Percentiles rank a stretch among this genome's conserved stretches.
phyloP scores from a whole-genome alignment of 2,329 filamentous ascomycete genomes.

The Hypoxylon sp. region DNA sequence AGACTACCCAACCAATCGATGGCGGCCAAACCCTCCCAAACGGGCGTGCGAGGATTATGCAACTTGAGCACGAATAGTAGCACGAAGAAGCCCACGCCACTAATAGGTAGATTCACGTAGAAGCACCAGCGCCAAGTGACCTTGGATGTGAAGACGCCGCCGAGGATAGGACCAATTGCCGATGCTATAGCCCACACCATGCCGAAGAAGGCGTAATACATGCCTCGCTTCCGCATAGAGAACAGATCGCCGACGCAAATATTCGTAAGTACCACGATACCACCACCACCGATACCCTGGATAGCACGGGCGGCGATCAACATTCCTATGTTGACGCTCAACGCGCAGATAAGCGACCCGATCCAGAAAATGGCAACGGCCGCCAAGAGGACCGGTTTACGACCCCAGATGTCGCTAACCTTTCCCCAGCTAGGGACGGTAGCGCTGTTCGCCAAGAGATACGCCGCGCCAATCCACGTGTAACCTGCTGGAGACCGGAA shows the following conservation, averaged over 20 bases:
- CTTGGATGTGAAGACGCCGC: conserved; percentile 76
- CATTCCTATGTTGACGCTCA: conserved; percentile 65
- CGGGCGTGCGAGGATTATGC: conserved; percentile 76
- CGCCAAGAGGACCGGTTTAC: conserved; percentile 67
- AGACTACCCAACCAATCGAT: conserved; percentile 71
- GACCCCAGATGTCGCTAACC: conserved; percentile 71
- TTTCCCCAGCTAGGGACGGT: conserved; percentile 80
- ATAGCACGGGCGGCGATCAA: conserved; percentile 70
- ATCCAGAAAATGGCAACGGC: conserved; percentile 69
- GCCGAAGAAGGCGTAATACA: conserved; percentile 69
- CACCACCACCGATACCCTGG: conserved; percentile 71
- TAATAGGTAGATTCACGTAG: conserved; percentile 73
- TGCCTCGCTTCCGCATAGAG: conserved; percentile 65
- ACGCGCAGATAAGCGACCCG: conserved; percentile 68
- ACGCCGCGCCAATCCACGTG: conserved; percentile 83
- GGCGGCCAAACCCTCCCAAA: conserved; percentile 74
- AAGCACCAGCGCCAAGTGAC: conserved; percentile 79
- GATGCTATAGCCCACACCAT: conserved; percentile 75
- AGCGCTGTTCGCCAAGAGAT: conserved; percentile 78
- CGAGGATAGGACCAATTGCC: conserved; percentile 76
- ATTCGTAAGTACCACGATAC: conserved; percentile 72
- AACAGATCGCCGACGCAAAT: conserved; percentile 71
- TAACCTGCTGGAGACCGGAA: conserved; percentile 79
- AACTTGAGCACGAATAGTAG: conserved; percentile 76
- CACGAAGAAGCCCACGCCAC: conserved; percentile 63